Evolutionary conservation across 805 yeast species (phyloP).

Genomic region (Saccharomyces kudriavzevii): DNA sequence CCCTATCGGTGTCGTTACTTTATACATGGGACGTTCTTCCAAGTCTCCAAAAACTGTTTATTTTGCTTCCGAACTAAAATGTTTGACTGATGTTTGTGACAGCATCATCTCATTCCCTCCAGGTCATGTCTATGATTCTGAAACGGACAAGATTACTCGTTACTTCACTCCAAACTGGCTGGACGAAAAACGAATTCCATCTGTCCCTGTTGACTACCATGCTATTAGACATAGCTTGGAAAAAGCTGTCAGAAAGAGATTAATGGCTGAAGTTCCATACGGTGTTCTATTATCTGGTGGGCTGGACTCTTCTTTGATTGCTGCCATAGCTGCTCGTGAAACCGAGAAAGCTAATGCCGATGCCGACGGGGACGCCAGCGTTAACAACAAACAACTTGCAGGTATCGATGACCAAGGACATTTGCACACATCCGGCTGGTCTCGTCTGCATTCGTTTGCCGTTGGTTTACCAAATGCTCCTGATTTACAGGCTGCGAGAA

Average conservation of each 20-base stretch:
- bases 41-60: slow-evolving; percentile 60
- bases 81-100: slow-evolving; percentile 88
- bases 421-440: slow-evolving; percentile 64
- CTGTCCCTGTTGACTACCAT: slow-evolving; percentile 61
- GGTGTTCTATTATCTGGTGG: slow-evolving; percentile 96
- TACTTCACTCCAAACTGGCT: slow-evolving; percentile 91
- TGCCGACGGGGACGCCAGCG: slow-evolving; percentile 37
- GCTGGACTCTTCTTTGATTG: slow-evolving; percentile 87
- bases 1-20: slow-evolving; percentile 90
- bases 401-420: slow-evolving; percentile 86
- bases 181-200: slow-evolving; percentile 68
- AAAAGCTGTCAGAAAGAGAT: slow-evolving; percentile 90
- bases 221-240: slow-evolving; percentile 72
- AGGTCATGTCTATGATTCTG: slow-evolving; percentile 88
- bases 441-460: slow-evolving; percentile 85
- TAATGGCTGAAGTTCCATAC: slow-evolving; percentile 97
- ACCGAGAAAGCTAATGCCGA: slow-evolving; percentile 53
- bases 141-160: slow-evolving; percentile 71
- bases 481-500: slow-evolving; percentile 86
- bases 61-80: slow-evolving; percentile 89
- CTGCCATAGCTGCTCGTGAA: slow-evolving; percentile 92
- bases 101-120: slow-evolving; percentile 88
- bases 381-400: slow-evolving; percentile 62
- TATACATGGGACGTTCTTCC: slow-evolving; percentile 80
- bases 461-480: slow-evolving; percentile 95